A percentile compares a stretch with the other conserved stretches of the same genome.
phyloP scores from a whole-genome alignment of 2,329 filamentous ascomycete species.

The Exutisphaerella laricina region DNA sequence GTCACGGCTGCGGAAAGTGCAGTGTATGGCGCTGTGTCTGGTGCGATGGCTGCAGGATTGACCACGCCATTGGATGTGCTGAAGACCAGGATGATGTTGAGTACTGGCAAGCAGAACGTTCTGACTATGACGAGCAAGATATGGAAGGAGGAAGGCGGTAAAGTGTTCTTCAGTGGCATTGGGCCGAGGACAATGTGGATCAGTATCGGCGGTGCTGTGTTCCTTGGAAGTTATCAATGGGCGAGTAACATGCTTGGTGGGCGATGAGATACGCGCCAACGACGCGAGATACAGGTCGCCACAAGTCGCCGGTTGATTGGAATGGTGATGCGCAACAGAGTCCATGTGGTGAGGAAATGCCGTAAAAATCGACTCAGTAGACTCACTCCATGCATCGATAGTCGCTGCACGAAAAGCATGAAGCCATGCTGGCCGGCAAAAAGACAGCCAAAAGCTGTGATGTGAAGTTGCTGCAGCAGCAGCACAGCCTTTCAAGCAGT shows the following conservation, averaged over 20 bases:
- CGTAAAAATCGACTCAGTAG: too few species aligned
- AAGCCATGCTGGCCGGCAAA: too few species aligned
- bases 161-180: slow-evolving; percentile 68
- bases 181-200: slow-evolving; percentile 92
- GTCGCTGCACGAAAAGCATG: too few species aligned
- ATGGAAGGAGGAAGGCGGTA: slow-evolving; percentile 56
- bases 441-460: too few species aligned
- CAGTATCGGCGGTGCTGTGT: slow-evolving; percentile 87
- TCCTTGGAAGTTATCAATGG: slow-evolving; percentile 90
- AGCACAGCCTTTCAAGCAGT: too few species aligned
- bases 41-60: slow-evolving; percentile 76
- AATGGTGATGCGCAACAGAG: too few species aligned
- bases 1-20: slow-evolving; percentile 74
- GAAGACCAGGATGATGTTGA: slow-evolving; percentile 95
- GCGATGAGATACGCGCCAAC: too few species aligned
- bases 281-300: too few species aligned
- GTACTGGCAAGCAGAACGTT: slow-evolving; percentile 59
- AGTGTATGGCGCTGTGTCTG: slow-evolving; percentile 75
- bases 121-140: slow-evolving; percentile 59
- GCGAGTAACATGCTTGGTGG: slow-evolving; percentile 67
- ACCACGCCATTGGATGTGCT: slow-evolving; percentile 94
- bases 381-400: too few species aligned
- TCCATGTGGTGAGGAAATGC: too few species aligned
- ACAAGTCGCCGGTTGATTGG: too few species aligned
- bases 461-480: too few species aligned